A percentile compares a stretch with the other conserved stretches of the same genome.
These are phyloP conservation scores for Cladosporium sp. DNA, from an alignment of 2,329 filamentous ascomycete genomes.

Conservation along the genomic window DNA sequence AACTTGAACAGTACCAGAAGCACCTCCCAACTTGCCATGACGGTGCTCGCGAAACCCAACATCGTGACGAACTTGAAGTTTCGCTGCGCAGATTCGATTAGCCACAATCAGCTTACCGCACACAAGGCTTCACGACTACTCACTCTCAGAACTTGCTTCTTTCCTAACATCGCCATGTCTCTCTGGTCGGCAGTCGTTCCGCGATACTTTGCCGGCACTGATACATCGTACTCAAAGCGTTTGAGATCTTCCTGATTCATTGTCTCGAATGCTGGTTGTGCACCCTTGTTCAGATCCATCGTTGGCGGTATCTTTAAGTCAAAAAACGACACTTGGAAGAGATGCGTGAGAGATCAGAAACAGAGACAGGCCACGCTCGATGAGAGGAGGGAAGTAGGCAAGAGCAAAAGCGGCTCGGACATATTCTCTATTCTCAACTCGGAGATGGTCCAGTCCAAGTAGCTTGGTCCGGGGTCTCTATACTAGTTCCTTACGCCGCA, in stretches of 20 bases:
- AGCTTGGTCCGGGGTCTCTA: too few relatives aligned
- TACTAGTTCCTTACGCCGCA: too few relatives aligned
- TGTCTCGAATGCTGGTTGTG: slow-evolving; percentile 1
- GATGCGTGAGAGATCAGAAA: too few relatives aligned
- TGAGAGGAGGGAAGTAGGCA: too few relatives aligned
- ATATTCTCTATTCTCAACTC: too few relatives aligned
- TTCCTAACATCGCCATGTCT: slow-evolving; percentile 13
- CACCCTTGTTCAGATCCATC: neutral
- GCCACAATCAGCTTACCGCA: neutral
- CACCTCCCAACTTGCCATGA: slow-evolving; percentile 10
- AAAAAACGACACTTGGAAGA: too few relatives aligned
- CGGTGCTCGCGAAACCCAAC: slow-evolving; percentile 11
- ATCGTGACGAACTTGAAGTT: slow-evolving; percentile 13
- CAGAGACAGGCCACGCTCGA: too few relatives aligned
- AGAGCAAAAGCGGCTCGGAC: too few relatives aligned
- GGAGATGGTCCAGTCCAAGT: too few relatives aligned
- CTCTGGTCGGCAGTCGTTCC: slow-evolving; percentile 1
- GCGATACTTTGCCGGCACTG: slow-evolving; percentile 3
- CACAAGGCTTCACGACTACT: neutral
- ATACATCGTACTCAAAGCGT: slow-evolving; percentile 2
- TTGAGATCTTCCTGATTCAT: slow-evolving; percentile 11
- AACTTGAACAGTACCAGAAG: slow-evolving; percentile 10
- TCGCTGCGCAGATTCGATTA: neutral
- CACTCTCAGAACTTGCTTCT: slow-evolving; percentile 10
- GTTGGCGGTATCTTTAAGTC: too few relatives aligned